A percentile compares a stretch with the other conserved stretches of the same genome.
Conservation (phyloP, 331 rosid species). For the Dryas integrifolia region DNA sequence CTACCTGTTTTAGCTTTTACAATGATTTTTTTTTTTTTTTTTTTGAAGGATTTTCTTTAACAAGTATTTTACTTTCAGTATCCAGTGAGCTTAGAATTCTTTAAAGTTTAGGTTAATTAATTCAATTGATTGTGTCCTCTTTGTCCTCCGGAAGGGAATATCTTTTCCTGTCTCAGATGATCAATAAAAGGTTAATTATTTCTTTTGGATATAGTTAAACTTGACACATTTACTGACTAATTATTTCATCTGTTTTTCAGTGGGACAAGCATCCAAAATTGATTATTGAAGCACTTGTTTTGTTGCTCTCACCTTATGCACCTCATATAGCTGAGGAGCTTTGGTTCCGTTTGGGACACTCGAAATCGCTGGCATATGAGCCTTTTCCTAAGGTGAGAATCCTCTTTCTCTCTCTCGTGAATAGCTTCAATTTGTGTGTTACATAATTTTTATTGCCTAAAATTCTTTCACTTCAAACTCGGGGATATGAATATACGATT, state of each 20-base stretch:
- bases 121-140: background rate
- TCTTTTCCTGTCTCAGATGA: background rate
- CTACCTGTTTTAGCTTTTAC: background rate
- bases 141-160: background rate
- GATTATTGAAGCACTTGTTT: constrained; percentile 67
- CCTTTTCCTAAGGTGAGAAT: constrained; percentile 77
- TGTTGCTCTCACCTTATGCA: constrained; percentile 90
- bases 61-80: background rate
- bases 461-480: background rate
- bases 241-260: constrained; percentile 36
- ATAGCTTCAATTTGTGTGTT: too few relatives aligned
- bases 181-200: background rate
- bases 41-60: background rate
- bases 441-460: too few relatives aligned
- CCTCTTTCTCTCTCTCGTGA: background rate
- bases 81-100: too few relatives aligned
- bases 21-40: background rate
- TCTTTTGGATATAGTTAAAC: background rate
- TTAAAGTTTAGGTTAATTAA: too few relatives aligned
- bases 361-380: constrained; percentile 63
- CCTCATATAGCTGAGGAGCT: constrained; percentile 98
- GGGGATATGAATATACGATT: background rate
- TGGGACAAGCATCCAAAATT: constrained; percentile 84
- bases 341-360: constrained; percentile 86
- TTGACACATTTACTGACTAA: background rate